Evolutionary conservation across 345 rosid species (phyloP), one percentile per base, ranked within the genome.

Genomic region (Eucalyptus cloeziana): DNA sequence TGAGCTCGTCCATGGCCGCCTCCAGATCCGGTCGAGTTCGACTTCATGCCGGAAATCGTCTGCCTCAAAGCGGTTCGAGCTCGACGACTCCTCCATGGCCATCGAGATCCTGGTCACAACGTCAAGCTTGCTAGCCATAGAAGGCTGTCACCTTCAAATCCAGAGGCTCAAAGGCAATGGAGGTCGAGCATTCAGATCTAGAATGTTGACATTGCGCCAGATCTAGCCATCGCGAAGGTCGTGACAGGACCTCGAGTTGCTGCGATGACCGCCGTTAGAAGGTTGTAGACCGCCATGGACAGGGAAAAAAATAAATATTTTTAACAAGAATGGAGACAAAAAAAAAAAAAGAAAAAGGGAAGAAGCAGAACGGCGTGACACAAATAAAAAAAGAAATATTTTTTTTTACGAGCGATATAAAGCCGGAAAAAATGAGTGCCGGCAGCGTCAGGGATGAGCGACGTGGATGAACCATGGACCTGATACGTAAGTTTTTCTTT

Each of bases 21-120:
- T n/a, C 76, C 2, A 14, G 3, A 64, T 64, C 40, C 4, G 76
- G 37, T 64, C 5, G 19, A 64, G 37, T 7, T 64, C 5, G 2
- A 64, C 37, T n/a, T n/a, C 40, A n/a, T 2, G 37, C 21, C 40
- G 3, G 5, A 16, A 4, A n/a, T n/a, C 2, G 9, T 1, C 9
- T 14, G 5, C 37, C 10, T 64, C 14, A 64, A n/a, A 64, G n/a
- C 10, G 3, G 76, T 67, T 67, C 3, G 79, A 67, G 11, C 79
- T 31, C 4, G 0, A 8, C 5, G 22, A 19, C 79, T 67, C 40
- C 22, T 67, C 79, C 37, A 4, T 2, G 12, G 79, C 5, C 19
- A 8, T 4, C 40, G 79, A 67, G 79, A n/a, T 67, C 22, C 15
- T 4, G 40, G 37, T 15, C 76, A 64, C 76, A 7, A 64, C 10